Evolutionary conservation across 1,284 basidiomycete genomes (phyloP).

Genomic region (Sanguinoderma infundibulare): DNA sequence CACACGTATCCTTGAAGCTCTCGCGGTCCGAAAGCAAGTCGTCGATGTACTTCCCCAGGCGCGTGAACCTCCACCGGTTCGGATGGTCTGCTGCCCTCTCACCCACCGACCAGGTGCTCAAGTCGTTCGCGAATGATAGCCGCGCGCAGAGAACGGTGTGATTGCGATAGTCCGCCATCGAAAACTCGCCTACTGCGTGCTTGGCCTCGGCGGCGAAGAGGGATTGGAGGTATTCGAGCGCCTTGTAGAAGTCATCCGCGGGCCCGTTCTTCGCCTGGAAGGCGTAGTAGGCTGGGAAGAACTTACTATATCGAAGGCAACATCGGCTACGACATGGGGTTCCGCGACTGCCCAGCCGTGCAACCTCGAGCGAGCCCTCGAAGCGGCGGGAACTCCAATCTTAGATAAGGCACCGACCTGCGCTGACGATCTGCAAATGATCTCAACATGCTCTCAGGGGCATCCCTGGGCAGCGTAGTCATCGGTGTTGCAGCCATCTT

Average conservation of each 20-base stretch:
- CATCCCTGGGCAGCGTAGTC: too few relatives aligned
- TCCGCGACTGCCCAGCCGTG: too few relatives aligned
- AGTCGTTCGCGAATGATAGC: constrained; percentile 33
- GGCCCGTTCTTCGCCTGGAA: constrained; percentile 41
- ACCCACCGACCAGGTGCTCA: constrained; percentile 33
- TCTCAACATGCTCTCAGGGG: too few relatives aligned
- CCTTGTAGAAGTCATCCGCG: constrained; percentile 42
- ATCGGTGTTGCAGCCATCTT: too few relatives aligned
- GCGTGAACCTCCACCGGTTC: constrained; percentile 32
- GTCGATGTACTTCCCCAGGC: constrained; percentile 35
- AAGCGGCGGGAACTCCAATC: too few relatives aligned
- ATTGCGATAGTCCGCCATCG: constrained; percentile 60
- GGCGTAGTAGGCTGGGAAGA: constrained; percentile 38
- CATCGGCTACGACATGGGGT: too few relatives aligned
- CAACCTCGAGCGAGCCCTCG: too few relatives aligned
- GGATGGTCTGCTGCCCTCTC: constrained; percentile 32
- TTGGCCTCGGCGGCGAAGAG: constrained; percentile 30
- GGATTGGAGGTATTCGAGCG: constrained; percentile 36
- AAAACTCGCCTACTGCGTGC: constrained; percentile 43
- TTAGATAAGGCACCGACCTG: too few relatives aligned
- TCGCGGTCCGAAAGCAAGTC: constrained; percentile 34
- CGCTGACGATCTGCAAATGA: too few relatives aligned
- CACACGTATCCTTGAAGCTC: constrained; percentile 24
- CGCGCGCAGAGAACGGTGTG: constrained; percentile 40
- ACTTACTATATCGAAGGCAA: too few relatives aligned